Conservation (phyloP, 192 early-diverging fungal genomes). For the Podochytrium sp. region DNA sequence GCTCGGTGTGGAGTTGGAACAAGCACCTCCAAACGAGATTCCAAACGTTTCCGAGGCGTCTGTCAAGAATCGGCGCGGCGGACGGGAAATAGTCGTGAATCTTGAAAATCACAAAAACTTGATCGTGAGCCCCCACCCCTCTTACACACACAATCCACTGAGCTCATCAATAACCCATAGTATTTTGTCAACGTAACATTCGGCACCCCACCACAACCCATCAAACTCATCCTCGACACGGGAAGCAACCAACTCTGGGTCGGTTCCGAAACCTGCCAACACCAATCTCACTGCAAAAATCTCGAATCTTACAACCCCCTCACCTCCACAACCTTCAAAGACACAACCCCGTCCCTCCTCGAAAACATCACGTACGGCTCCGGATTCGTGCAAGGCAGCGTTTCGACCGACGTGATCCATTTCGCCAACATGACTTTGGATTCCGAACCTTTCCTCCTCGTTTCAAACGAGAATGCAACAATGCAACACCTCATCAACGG, state of each 20-base stretch:
- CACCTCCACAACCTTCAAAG: not conserved
- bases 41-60: too few relatives aligned
- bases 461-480: not conserved
- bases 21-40: too few relatives aligned
- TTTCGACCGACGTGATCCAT: not conserved
- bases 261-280: not conserved
- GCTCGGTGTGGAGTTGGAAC: too few relatives aligned
- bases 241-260: conserved; percentile 16
- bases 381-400: not conserved
- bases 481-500: not conserved
- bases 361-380: conserved; percentile 16
- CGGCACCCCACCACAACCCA: conserved; percentile 12
- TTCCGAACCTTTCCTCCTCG: not conserved
- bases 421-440: not conserved
- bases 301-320: not conserved
- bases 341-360: not conserved
- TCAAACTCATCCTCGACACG: not conserved
- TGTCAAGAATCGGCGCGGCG: too few relatives aligned
- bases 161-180: too few relatives aligned
- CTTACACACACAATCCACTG: too few relatives aligned
- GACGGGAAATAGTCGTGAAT: too few relatives aligned
- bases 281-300: not conserved
- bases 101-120: too few relatives aligned
- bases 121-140: too few relatives aligned
- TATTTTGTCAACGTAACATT: not conserved